Conservation (phyloP, 2,329 filamentous ascomycete genomes). For the Exserohilum rostratum region DNA sequence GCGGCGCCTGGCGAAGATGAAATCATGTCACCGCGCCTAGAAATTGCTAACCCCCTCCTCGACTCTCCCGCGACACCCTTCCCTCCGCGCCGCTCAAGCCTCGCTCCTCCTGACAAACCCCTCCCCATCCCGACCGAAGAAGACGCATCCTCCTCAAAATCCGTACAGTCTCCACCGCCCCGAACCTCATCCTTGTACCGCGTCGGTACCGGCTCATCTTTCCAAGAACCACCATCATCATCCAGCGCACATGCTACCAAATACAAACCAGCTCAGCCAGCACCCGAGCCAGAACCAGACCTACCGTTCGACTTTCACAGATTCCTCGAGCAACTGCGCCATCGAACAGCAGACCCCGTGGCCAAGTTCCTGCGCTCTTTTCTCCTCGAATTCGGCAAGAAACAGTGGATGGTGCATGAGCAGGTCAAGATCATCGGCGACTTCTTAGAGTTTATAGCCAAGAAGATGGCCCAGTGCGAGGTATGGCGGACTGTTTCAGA, state of each 20-base stretch:
- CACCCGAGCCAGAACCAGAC: constrained; percentile 70
- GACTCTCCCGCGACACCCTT: constrained; percentile 67
- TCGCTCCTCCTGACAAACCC: constrained; percentile 69
- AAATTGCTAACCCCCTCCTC: constrained; percentile 79
- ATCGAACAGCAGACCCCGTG: constrained; percentile 97
- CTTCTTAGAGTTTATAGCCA: constrained; percentile 93
- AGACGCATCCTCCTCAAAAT: constrained; percentile 25
- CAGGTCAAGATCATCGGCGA: constrained; percentile 99
- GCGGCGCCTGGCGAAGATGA: constrained; percentile 76
- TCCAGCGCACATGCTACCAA: constrained; percentile 52
- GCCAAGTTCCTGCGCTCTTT: constrained; percentile 96
- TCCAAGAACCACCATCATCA: constrained; percentile 39
- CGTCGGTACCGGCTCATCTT: constrained; percentile 38
- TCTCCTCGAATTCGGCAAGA: constrained; percentile 90
- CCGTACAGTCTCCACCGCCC: constrained; percentile 42
- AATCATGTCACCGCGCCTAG: constrained; percentile 89
- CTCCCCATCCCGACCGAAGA: constrained; percentile 35
- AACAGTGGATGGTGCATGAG: constrained; percentile 99
- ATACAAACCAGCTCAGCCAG: constrained; percentile 63
- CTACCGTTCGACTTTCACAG: constrained; percentile 97
- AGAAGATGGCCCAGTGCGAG: constrained; percentile 97
- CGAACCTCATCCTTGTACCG: constrained; percentile 44
- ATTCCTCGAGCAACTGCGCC: constrained; percentile 92
- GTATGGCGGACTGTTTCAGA: constrained; percentile 96
- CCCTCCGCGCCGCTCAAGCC: constrained; percentile 83